Evolutionary conservation across 192 early-diverging fungal species (phyloP).

Genomic region (Jimgerdemannia flammicorona): DNA sequence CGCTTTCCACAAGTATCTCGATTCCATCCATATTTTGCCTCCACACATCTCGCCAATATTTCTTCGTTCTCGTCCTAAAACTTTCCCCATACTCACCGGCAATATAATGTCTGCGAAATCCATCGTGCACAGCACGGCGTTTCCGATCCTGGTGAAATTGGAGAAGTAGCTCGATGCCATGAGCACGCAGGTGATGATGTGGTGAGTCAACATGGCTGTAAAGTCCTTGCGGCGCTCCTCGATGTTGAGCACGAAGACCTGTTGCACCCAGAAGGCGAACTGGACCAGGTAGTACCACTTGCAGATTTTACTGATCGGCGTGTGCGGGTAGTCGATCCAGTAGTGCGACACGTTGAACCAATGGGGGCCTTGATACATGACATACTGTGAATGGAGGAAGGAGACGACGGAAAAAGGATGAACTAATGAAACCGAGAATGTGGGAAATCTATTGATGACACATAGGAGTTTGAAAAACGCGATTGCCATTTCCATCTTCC

Average conservation of each 20-base stretch:
- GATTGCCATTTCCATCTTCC: too few species aligned
- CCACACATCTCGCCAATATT: too few species aligned
- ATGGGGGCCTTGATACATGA: conserved; percentile 64
- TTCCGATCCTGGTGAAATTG: conserved; percentile 77
- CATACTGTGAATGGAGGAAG: conserved; percentile 33
- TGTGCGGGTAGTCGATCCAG: conserved; percentile 73
- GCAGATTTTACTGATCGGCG: conserved; percentile 42
- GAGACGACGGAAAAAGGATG: not conserved
- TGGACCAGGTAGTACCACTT: conserved; percentile 77
- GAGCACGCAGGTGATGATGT: conserved; percentile 70
- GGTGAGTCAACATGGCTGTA: conserved; percentile 67
- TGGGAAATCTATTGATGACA: not conserved
- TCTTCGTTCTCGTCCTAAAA: too few species aligned
- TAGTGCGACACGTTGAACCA: conserved; percentile 69
- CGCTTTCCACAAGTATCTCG: too few species aligned
- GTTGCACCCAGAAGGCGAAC: conserved; percentile 77
- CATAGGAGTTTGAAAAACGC: too few species aligned
- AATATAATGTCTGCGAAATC: conserved; percentile 79
- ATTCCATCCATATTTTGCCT: not conserved
- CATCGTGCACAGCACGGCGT: conserved; percentile 72
- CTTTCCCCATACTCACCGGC: conserved; percentile 39
- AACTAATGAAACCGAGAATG: not conserved
- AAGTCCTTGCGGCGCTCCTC: conserved; percentile 76
- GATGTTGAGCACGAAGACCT: conserved; percentile 68
- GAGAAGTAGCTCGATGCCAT: conserved; percentile 59